Evolutionary conservation across 331 rosid genomes (phyloP).

Genomic region (Cydonia oblonga): DNA sequence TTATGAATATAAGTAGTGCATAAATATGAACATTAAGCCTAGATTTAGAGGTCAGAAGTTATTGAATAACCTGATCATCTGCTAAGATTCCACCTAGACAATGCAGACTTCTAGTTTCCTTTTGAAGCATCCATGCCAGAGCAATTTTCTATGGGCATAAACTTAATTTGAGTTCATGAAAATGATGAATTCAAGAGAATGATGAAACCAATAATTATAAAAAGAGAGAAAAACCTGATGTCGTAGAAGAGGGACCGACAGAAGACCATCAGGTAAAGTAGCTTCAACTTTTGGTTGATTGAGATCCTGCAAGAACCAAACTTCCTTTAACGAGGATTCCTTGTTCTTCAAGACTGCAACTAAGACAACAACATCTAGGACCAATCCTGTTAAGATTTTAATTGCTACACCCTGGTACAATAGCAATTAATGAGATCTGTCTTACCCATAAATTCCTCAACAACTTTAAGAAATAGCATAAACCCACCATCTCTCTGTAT

Average conservation of each 20-base stretch:
- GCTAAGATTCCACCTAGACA: slow-evolving; percentile 97
- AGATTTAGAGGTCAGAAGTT: slow-evolving; percentile 1
- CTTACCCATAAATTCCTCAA: background rate
- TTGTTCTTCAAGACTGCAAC: background rate
- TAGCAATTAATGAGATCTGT: background rate
- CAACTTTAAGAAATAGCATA: background rate
- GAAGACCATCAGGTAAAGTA: slow-evolving; percentile 55
- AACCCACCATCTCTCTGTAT: background rate
- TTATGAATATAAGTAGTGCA: slow-evolving; percentile 7
- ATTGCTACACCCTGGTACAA: background rate
- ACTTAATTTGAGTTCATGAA: slow-evolving; percentile 4
- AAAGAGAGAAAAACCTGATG: slow-evolving; percentile 65
- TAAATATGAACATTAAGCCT: background rate
- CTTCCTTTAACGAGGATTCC: background rate
- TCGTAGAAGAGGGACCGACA: slow-evolving; percentile 81
- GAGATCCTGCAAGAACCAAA: slow-evolving; percentile 66
- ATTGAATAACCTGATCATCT: slow-evolving; percentile 76
- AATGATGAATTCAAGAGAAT: slow-evolving; percentile 1
- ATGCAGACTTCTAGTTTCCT: slow-evolving; percentile 87
- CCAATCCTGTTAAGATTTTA: background rate
- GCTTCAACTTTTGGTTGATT: slow-evolving; percentile 68
- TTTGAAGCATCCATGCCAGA: slow-evolving; percentile 92
- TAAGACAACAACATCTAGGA: background rate
- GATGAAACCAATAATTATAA: slow-evolving; percentile 1
- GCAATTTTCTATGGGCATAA: slow-evolving; percentile 73